Evolutionary conservation across 306 rosid species (phyloP).

Genomic region (Sphenostylis stenocarpa): DNA sequence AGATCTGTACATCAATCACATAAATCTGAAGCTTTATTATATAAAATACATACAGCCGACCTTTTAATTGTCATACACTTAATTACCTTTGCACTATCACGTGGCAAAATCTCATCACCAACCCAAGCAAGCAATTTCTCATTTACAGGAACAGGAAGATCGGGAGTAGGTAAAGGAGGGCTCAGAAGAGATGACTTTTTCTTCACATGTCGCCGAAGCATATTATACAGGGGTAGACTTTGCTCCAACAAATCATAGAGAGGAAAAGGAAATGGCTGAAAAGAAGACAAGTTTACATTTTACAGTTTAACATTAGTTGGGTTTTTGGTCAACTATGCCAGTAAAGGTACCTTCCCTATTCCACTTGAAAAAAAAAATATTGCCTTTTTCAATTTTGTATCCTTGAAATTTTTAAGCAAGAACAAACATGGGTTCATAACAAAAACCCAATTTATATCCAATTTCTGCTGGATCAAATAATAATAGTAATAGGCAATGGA

Average conservation of each 20-base stretch:
- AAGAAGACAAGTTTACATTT: constrained; percentile 15
- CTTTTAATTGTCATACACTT: background rate
- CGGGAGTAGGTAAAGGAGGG: constrained; percentile 63
- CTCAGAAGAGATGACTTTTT: constrained; percentile 49
- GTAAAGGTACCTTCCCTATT: background rate
- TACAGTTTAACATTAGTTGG: background rate
- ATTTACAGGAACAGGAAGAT: constrained; percentile 85
- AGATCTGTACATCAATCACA: constrained; percentile 16
- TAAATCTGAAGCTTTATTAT: constrained; percentile 17
- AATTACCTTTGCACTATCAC: constrained; percentile 81
- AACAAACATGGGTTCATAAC: background rate
- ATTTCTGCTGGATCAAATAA: background rate
- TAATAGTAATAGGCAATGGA: background rate
- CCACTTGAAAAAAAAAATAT: background rate
- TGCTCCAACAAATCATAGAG: constrained; percentile 68
- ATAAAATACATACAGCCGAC: background rate
- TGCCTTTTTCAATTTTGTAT: background rate
- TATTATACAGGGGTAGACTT: constrained; percentile 71
- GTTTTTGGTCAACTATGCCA: background rate
- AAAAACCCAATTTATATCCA: background rate
- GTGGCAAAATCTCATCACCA: constrained; percentile 75
- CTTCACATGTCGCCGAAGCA: constrained; percentile 63
- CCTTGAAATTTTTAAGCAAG: background rate
- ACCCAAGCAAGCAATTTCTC: constrained; percentile 87
- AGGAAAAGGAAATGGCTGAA: constrained; percentile 71